A percentile compares a stretch with the other conserved stretches of the same genome.
Evolutionary conservation across 2,329 filamentous ascomycete genomes (phyloP).

Genomic region (Calonectria pseudoturangicola): DNA sequence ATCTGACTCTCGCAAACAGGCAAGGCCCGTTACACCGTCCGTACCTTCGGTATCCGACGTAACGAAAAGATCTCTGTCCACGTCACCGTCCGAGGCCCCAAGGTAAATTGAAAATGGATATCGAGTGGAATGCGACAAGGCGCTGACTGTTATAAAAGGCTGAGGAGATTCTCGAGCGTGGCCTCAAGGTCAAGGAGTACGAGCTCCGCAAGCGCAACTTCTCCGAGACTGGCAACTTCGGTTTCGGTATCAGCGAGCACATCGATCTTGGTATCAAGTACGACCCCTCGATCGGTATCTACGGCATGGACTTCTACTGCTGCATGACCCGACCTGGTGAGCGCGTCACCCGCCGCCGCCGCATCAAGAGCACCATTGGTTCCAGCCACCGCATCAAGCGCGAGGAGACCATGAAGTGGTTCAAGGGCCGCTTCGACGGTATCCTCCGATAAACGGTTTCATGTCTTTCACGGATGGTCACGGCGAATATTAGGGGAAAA

Average conservation of each 20-base stretch:
- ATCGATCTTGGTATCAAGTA: constrained; percentile 99
- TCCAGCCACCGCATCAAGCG: constrained; percentile 94
- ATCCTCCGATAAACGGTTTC: constrained; percentile 90
- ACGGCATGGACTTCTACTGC: constrained; percentile 99
- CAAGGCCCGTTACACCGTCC: constrained; percentile 99
- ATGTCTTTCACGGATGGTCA: constrained; percentile 62
- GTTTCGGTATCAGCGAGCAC: constrained; percentile 99
- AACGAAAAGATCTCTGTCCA: constrained; percentile 99
- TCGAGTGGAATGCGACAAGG: constrained; percentile 6
- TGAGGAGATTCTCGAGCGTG: constrained; percentile 99
- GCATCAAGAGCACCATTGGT: constrained; percentile 90
- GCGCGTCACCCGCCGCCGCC: constrained; percentile 96
- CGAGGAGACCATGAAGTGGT: constrained; percentile 98
- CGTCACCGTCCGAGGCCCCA: constrained; percentile 98
- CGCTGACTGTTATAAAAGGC: constrained; percentile 71
- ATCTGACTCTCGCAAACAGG: constrained; percentile 68
- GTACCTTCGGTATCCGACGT: constrained; percentile 99
- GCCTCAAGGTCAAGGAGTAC: constrained; percentile 99
- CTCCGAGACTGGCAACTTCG: constrained; percentile 99
- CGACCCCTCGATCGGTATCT: constrained; percentile 98
- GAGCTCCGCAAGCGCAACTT: constrained; percentile 99
- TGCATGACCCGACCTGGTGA: constrained; percentile 99
- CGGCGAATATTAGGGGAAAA: constrained; percentile 63
- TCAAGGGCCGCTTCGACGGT: constrained; percentile 92
- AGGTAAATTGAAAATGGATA: constrained; percentile 65